Percentiles rank a stretch among this genome's conserved stretches.
phyloP scores from a whole-genome alignment of 2,329 filamentous ascomycete species.

The Fusarium transvaalense region DNA sequence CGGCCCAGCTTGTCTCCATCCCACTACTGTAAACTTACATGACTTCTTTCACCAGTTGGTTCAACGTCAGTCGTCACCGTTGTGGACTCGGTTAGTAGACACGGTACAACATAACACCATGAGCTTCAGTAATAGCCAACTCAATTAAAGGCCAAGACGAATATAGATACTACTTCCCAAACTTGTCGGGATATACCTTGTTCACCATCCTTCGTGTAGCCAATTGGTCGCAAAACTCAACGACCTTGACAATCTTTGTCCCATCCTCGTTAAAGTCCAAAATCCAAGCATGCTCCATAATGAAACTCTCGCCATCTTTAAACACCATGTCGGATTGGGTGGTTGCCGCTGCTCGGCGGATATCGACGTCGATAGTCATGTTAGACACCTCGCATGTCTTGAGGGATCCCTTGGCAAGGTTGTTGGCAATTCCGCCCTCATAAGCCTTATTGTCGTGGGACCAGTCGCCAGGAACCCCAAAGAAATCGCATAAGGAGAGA shows the following conservation, averaged over 20 bases:
- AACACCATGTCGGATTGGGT: slow-evolving; percentile 1
- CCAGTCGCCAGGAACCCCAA: background rate
- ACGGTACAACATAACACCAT: too few species aligned
- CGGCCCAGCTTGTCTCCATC: too few species aligned
- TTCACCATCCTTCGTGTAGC: background rate
- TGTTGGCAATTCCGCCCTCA: background rate
- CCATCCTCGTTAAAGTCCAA: slow-evolving; percentile 5
- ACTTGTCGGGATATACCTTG: background rate
- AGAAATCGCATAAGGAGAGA: background rate
- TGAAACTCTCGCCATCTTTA: background rate
- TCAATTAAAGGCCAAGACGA: too few species aligned
- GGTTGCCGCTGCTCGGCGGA: background rate
- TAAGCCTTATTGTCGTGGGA: background rate
- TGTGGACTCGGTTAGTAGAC: too few species aligned
- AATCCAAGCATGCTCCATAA: slow-evolving; percentile 11
- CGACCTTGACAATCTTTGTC: background rate
- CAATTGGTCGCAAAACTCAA: slow-evolving; percentile 5
- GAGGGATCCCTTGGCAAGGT: background rate
- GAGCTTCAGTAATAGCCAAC: too few species aligned
- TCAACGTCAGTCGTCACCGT: too few species aligned
- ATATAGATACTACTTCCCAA: background rate
- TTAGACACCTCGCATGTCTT: slow-evolving; percentile 1
- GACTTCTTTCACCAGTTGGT: too few species aligned
- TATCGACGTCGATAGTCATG: background rate
- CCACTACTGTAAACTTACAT: too few species aligned